Evolutionary conservation across 2,329 filamentous ascomycete genomes (phyloP), one percentile per base, ranked within the genome.

Genomic region (Stemphylium lycopersici): DNA sequence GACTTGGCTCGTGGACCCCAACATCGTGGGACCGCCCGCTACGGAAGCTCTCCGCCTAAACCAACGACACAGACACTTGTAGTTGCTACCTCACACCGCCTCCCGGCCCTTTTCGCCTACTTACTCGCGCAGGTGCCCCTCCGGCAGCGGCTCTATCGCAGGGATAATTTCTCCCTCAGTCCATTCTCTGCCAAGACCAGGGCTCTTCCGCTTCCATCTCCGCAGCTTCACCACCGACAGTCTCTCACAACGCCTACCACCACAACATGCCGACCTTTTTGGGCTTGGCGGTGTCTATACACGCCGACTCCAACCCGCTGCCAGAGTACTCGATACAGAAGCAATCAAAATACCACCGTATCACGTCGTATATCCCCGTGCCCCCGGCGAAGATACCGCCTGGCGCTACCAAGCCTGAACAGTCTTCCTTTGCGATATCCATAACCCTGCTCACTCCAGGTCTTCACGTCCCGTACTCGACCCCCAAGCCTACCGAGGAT

Each of bases 221-320:
- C 47, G 55, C 51, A 52, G 55, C 51, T 57, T 45, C 46, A 37
- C 54, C 33, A 31, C 20, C 26, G 6, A 29, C 26, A 29, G 11
- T 41, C 37, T 48, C 48, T 43, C 55, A 45, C 40, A 46, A 49
- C 56, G 32, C 45, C 53, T n/a, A 20, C 38, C 40, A n/a, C 40
- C 49, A 45, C 54, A 48, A 46, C 12, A 59, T 59, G 95, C 95
- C 95, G 81, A 98, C 93, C 86, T 99, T 98, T 82, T 96, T 98
- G 83, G 95, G 95, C 79, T 92, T 99, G 79, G 93, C 95, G 70
- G 93, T 98, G 75, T 96, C 91, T 84, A 96, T 98, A 76, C 95
- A 99, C 80, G 87, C 86, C 39, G 84, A 91, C 66, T 82, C 85
- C 65, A 86, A 86, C 39, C 93, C 95, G 63, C 86, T 99, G 63